Evolutionary conservation across 2,329 filamentous ascomycete genomes (phyloP).

Genomic region (Exophiala sp.): DNA sequence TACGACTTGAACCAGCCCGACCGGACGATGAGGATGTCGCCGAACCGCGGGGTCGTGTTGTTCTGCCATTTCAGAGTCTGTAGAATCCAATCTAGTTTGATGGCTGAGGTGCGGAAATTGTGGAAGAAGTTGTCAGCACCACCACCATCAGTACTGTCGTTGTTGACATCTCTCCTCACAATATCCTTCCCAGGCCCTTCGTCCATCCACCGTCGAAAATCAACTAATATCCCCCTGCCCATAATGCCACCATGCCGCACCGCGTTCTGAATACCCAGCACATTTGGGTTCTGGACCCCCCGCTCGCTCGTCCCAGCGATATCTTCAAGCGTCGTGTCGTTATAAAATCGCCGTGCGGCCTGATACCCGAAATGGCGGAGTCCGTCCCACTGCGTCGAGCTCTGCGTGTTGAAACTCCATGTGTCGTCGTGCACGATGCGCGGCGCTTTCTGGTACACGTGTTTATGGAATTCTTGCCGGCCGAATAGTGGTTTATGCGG

Average conservation of each 20-base stretch:
- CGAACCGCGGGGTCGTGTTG: constrained; percentile 28
- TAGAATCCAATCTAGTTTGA: constrained; percentile 28
- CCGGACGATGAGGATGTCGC: constrained; percentile 31
- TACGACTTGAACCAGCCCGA: constrained; percentile 30
- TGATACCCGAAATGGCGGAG: constrained; percentile 30
- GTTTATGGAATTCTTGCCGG: constrained; percentile 30
- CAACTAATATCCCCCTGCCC: constrained; percentile 46
- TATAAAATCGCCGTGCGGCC: constrained; percentile 26
- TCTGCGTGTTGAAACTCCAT: constrained; percentile 30
- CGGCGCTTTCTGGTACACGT: constrained; percentile 30
- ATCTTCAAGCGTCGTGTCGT: constrained; percentile 28
- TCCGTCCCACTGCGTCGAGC: constrained; percentile 29
- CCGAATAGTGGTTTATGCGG: constrained; percentile 38
- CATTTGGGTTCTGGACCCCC: constrained; percentile 19
- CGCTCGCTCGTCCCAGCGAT: constrained; percentile 22
- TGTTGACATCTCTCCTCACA: not conserved
- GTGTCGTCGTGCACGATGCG: constrained; percentile 30
- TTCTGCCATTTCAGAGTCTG: constrained; percentile 25
- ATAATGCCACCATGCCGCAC: constrained; percentile 39
- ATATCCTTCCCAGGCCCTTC: constrained; percentile 31
- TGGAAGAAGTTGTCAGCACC: constrained; percentile 8
- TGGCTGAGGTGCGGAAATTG: constrained; percentile 37
- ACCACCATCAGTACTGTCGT: too few relatives aligned
- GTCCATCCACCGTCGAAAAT: constrained; percentile 40
- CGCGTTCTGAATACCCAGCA: constrained; percentile 32